Evolutionary conservation across 148 eudicot genomes (phyloP), one percentile per base, ranked within the genome.

Genomic region (Limonium bicolor): DNA sequence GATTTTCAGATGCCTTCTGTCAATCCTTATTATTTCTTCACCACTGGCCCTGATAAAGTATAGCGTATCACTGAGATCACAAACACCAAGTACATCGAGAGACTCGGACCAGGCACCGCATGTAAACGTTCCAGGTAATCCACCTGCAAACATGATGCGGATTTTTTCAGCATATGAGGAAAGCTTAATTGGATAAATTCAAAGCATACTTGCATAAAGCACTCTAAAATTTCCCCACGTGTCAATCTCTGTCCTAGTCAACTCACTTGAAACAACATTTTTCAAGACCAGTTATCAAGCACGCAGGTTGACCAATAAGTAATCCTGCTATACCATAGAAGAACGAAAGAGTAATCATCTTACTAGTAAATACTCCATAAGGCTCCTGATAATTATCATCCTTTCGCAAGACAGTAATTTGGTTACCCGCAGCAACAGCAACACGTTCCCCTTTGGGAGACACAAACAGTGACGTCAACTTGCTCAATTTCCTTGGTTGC

Each of bases 61-160:
- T 16, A 90, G 54, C 20, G 72, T 69, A 71, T 77, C 74, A 47
- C 54, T 33, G 24, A 71, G 77, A 67, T 84, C 95, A 60, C 51
- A 60, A 55, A 84, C 53, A 37, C 99, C 99, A 49, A 90, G 82
- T 49, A 84, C 63, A 50, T 64, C 78, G 59, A 84, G 99, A 61
- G 84, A 55, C 71, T 90, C 99, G 20, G 95, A 90, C 97, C 99
- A 90, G 38, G 63, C 64, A 49, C 97, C 99, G 58, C 28, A 59
- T 27, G 68, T 62, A 59, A 75, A 77, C 25, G 74, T 62, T 40
- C 54, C 60, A 50, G 34, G 44, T 44, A 41, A 54, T 50, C 56
- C 60, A 56, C 88, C 99, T 90, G 63, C 53, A 46, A 41, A 61
- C n/a, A 60, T 49, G 22, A 54, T 4, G 36, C 46, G 3, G 31